A percentile compares a stretch with the other conserved stretches of the same genome.
phyloP scores from a whole-genome alignment of 345 rosid genomes.

The Trapa bicornis region DNA sequence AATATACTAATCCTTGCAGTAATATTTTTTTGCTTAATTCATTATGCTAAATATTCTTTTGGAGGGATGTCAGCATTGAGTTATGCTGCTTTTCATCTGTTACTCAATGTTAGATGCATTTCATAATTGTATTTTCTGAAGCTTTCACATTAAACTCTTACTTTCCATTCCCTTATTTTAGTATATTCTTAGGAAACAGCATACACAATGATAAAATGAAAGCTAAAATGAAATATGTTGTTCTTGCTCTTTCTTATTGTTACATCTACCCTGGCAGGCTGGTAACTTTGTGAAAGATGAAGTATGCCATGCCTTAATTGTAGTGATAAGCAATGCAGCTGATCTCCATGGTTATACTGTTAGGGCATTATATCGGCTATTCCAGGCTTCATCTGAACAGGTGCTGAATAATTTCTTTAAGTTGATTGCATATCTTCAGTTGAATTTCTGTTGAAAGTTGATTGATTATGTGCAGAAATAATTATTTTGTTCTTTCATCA shows the following conservation, averaged over 20 bases:
- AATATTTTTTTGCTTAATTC: neutral
- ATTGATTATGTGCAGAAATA: constrained; percentile 3
- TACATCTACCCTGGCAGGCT: constrained; percentile 57
- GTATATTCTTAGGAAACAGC: neutral
- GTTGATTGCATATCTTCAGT: neutral
- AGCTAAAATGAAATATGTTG: neutral
- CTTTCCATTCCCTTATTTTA: neutral
- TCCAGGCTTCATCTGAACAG: constrained; percentile 73
- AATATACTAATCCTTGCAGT: neutral
- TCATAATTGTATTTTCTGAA: neutral
- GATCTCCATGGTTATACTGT: constrained; percentile 94
- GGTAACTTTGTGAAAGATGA: constrained; percentile 97
- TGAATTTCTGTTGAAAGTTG: neutral
- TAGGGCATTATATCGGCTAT: constrained; percentile 71
- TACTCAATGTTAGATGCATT: neutral
- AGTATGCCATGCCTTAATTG: constrained; percentile 92
- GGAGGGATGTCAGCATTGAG: neutral
- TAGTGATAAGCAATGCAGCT: constrained; percentile 85
- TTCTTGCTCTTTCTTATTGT: no score
- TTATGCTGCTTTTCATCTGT: neutral
- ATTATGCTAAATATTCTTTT: neutral
- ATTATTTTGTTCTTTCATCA: constrained; percentile 21
- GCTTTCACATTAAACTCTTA: neutral
- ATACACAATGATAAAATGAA: neutral
- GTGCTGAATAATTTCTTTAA: constrained; percentile 14